These are phyloP conservation scores for Cordyceps cateniannulata DNA, from an alignment of 2,329 filamentous ascomycete genomes.

Conservation along the genomic window DNA sequence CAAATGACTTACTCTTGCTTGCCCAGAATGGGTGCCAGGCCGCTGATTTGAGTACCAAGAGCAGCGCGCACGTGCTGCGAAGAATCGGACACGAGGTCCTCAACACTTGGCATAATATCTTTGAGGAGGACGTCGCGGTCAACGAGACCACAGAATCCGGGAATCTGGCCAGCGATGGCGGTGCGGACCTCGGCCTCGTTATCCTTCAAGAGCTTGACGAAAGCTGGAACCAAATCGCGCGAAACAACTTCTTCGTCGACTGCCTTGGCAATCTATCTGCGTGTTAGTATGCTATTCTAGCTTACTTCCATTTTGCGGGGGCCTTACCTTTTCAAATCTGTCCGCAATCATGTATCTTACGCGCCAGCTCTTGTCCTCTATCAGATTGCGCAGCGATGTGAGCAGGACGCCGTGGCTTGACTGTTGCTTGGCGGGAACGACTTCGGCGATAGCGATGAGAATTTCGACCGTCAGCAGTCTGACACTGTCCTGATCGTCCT, in stretches of 20 bases:
- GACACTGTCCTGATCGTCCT: constrained; percentile 97
- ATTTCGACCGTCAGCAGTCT: constrained; percentile 93
- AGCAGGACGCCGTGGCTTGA: constrained; percentile 90
- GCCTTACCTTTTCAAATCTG: constrained; percentile 83
- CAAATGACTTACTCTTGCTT: constrained; percentile 78
- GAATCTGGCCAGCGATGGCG: constrained; percentile 94
- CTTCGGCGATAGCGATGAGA: constrained; percentile 91
- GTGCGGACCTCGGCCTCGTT: constrained; percentile 96
- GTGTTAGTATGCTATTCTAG: not conserved
- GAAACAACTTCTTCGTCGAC: constrained; percentile 95
- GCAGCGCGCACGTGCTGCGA: constrained; percentile 96
- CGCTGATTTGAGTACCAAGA: constrained; percentile 93
- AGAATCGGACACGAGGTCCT: constrained; percentile 90
- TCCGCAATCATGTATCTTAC: constrained; percentile 99
- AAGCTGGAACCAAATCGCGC: constrained; percentile 88
- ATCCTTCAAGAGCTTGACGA: constrained; percentile 96
- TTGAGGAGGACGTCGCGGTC: constrained; percentile 83
- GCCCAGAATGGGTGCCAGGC: constrained; percentile 90
- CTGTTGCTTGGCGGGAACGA: constrained; percentile 96
- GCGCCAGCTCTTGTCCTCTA: constrained; percentile 99
- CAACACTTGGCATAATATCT: constrained; percentile 93
- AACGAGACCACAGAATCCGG: constrained; percentile 87
- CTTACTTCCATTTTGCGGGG: not conserved
- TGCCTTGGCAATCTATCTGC: constrained; percentile 80
- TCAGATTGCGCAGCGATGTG: constrained; percentile 82